Percentiles rank a stretch among this genome's conserved stretches.
These are phyloP conservation scores for Trichoderma hamatum DNA, from an alignment of 2,329 filamentous ascomycete species.

Conservation along the genomic window DNA sequence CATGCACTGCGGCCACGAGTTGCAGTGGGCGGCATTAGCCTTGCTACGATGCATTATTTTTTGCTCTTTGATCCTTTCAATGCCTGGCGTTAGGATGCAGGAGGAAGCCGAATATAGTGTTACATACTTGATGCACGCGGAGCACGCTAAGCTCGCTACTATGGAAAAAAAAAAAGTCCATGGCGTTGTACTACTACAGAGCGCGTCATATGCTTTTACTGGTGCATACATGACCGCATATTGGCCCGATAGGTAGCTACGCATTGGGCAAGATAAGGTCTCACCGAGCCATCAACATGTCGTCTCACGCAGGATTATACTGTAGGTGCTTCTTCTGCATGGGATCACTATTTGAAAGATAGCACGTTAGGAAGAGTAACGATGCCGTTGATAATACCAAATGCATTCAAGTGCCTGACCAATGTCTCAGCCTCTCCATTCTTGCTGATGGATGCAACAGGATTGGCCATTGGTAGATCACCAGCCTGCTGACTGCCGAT, in stretches of 20 bases:
- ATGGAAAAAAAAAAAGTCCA: background rate
- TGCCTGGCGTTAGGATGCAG: background rate
- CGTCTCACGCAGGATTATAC: background rate
- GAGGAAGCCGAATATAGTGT: background rate
- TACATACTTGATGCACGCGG: background rate
- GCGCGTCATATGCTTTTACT: background rate
- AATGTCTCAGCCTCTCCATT: slow-evolving; percentile 23
- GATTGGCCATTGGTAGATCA: background rate
- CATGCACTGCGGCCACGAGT: background rate
- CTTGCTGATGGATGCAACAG: background rate
- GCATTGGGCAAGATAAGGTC: slow-evolving; percentile 2
- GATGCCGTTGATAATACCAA: background rate
- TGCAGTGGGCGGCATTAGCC: background rate
- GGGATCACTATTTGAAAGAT: background rate
- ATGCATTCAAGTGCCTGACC: background rate
- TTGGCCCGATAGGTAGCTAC: background rate
- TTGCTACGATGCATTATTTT: background rate
- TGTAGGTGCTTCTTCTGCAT: background rate
- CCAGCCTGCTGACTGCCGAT: background rate
- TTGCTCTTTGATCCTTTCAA: background rate
- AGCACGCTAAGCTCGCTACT: background rate
- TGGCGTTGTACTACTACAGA: background rate
- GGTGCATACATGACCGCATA: slow-evolving; percentile 6
- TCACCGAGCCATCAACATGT: background rate
- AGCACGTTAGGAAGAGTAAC: background rate